Evolutionary conservation across 768 basidiomycete species (phyloP), one percentile per base, ranked within the genome.

Genomic region (Panaeolus cyanescens): DNA sequence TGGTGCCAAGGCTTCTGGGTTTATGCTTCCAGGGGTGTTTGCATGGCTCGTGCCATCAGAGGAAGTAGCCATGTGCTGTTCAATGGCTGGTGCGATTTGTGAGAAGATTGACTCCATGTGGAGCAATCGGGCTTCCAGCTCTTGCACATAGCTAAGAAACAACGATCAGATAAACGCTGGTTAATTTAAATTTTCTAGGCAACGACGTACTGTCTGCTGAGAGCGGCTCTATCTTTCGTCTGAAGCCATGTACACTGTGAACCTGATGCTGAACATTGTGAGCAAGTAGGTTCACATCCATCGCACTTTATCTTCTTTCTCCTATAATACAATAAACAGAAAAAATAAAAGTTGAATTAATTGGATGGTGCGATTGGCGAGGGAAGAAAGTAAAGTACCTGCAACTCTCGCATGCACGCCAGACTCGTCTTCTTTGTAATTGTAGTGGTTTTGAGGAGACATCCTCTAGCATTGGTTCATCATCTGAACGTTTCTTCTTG

Each of bases 291-390:
- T 71, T 95, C 93, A 68, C 80, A 84, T 65, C 93, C 93, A 77
- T 95, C 93, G 75, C 93, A 95, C 73, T 95, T 95, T 72, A 95
- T 93, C 83, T 95, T 95, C 85, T 94, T 94, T 65, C 92, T 87
- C 63, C 93, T 93, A 72, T 32, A 56, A 40, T 60, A 37, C 66
- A 59, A 65, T 63, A 60, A 59, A 59, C 56, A 65, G 59, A 59
- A 60, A 59, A 58, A 53, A 61, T 54, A 64, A 55, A 39, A 54
- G 40, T 33, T 65, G 56, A 60, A 45, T 62, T 58, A 62, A 60
- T 28, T 50, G 59, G 39, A 33, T 55, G 57, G 59, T 53, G 42
- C 53, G 33, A 40, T 32, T 56, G n/a, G 59, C 64, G 65, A 63
- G 63, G 40, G 62, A 57, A 54, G 58, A 54, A 62, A 57, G 54